Conservation (phyloP, 2,329 filamentous ascomycete genomes). For the Sarocladiaceae sp. region DNA sequence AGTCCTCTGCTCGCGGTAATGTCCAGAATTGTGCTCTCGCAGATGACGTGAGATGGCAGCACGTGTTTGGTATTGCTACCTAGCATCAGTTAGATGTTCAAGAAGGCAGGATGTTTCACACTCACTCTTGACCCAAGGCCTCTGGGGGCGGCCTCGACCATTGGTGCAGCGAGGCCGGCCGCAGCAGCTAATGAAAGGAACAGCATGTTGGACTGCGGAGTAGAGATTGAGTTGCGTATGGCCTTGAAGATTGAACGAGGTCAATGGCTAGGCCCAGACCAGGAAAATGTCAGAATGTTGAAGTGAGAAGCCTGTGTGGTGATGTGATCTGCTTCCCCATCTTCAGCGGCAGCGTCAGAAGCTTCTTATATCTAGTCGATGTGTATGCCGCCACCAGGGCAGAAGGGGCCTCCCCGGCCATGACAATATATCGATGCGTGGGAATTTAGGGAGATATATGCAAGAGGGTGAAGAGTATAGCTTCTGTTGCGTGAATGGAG, state of each 20-base stretch:
- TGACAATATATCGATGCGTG: no score
- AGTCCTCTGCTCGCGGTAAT: conserved; percentile 4
- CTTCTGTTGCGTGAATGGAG: conserved; percentile 1
- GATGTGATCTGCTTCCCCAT: conserved; percentile 6
- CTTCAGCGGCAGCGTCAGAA: conserved; percentile 1
- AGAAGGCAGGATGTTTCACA: background rate
- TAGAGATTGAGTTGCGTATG: background rate
- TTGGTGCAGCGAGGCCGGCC: conserved; percentile 19
- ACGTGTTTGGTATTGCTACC: conserved; percentile 5
- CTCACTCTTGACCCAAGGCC: conserved; percentile 16
- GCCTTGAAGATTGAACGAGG: conserved; percentile 4
- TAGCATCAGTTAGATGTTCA: background rate
- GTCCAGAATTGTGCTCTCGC: conserved; percentile 7
- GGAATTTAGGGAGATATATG: background rate
- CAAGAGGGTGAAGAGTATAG: background rate
- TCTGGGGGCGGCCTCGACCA: conserved; percentile 20
- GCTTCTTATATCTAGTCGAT: conserved; percentile 3
- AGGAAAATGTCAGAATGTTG: background rate
- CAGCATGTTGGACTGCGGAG: conserved; percentile 17
- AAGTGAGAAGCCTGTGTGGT: conserved; percentile 3
- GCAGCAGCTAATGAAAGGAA: conserved; percentile 18
- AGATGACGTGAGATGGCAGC: background rate
- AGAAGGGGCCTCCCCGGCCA: background rate
- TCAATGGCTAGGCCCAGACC: no score
- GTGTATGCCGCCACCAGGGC: background rate